phyloP scores from a whole-genome alignment of 2,329 filamentous ascomycete genomes.

The Penicillium hesseltinei region DNA sequence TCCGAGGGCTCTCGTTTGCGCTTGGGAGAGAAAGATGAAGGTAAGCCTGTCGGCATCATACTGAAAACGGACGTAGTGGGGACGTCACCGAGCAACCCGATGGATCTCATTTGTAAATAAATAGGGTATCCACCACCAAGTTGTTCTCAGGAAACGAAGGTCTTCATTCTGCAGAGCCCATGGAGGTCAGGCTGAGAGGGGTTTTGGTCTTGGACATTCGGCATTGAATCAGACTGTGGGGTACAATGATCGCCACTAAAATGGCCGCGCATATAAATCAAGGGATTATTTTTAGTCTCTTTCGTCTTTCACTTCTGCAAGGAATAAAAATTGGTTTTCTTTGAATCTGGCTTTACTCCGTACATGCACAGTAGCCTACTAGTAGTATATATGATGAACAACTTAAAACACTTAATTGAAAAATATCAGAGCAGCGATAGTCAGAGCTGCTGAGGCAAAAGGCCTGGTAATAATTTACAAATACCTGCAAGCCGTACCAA shows the following conservation, averaged over 20 bases:
- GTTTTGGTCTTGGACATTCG: slow-evolving; percentile 21
- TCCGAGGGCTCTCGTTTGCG: slow-evolving; percentile 37
- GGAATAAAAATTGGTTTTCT: not conserved
- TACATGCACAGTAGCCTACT: not conserved
- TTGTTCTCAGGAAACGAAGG: slow-evolving; percentile 8
- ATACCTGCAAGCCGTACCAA: slow-evolving; percentile 32
- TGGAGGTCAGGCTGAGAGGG: slow-evolving; percentile 22
- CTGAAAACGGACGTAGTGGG: slow-evolving; percentile 22
- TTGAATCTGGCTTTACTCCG: not conserved
- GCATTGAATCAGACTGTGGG: slow-evolving; percentile 15
- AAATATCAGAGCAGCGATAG: slow-evolving; percentile 13
- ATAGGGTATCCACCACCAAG: slow-evolving; percentile 14
- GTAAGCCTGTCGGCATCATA: slow-evolving; percentile 32
- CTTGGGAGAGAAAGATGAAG: slow-evolving; percentile 33
- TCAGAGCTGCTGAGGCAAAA: slow-evolving; percentile 24
- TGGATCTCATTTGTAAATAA: slow-evolving; percentile 7
- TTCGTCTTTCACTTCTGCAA: not conserved
- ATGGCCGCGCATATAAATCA: not conserved
- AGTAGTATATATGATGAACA: not conserved
- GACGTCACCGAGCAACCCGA: slow-evolving; percentile 19
- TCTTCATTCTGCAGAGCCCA: slow-evolving; percentile 14
- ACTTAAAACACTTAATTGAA: slow-evolving; percentile 12
- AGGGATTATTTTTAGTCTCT: not conserved
- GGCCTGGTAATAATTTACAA: slow-evolving; percentile 42
- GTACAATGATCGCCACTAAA: slow-evolving; percentile 9